These are phyloP conservation scores for Microcyclosporella mali DNA, from an alignment of 2,329 filamentous ascomycete species.

Conservation along the genomic window DNA sequence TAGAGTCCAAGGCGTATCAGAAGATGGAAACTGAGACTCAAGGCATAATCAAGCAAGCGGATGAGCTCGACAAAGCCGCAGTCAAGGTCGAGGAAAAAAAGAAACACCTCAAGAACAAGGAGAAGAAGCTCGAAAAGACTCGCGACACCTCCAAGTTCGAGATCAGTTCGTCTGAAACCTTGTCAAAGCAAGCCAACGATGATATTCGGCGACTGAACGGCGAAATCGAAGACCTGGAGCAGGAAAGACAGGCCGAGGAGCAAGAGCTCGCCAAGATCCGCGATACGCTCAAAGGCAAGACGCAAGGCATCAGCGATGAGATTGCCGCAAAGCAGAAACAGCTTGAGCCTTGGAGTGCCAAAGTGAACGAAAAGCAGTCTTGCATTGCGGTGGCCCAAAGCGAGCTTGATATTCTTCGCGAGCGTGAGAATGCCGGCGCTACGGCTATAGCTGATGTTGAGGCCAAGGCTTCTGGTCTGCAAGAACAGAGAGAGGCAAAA, in stretches of 20 bases:
- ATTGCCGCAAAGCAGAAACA: constrained; percentile 90
- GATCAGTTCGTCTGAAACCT: constrained; percentile 65
- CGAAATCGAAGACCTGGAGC: constrained; percentile 72
- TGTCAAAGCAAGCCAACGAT: constrained; percentile 68
- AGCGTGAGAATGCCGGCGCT: constrained; percentile 81
- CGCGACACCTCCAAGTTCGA: constrained; percentile 71
- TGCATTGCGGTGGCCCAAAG: constrained; percentile 90
- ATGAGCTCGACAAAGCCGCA: constrained; percentile 89
- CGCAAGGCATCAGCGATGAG: constrained; percentile 85
- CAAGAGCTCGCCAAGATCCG: constrained; percentile 75
- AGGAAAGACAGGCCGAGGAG: constrained; percentile 71
- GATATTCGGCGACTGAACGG: constrained; percentile 70
- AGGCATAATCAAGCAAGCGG: constrained; percentile 73
- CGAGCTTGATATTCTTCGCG: constrained; percentile 83
- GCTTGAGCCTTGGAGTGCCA: constrained; percentile 92
- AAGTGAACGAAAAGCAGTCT: constrained; percentile 93
- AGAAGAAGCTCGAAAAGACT: constrained; percentile 89
- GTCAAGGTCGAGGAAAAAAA: constrained; percentile 98
- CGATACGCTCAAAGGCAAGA: constrained; percentile 88
- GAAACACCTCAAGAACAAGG: constrained; percentile 85
- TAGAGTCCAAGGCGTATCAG: constrained; percentile 77
- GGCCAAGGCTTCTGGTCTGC: constrained; percentile 66
- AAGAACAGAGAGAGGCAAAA: constrained; percentile 66
- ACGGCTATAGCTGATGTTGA: constrained; percentile 78
- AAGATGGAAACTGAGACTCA: constrained; percentile 76